phyloP scores from a whole-genome alignment of 75 land plant genomes.

The Sequoiadendron giganteum region DNA sequence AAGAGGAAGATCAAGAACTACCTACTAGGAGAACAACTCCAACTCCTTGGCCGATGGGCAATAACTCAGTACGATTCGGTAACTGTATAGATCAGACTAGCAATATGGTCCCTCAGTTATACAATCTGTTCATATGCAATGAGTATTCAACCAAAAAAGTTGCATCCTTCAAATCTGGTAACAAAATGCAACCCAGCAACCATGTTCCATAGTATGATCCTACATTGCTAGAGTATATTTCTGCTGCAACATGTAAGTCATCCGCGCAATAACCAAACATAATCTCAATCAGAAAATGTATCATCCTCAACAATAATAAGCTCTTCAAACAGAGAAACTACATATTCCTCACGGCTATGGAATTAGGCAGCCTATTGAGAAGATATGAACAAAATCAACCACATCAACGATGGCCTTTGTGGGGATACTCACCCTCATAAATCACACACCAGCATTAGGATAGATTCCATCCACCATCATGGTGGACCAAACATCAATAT shows the following conservation, averaged over 20 bases:
- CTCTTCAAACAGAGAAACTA: constrained; percentile 13
- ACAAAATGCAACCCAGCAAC: constrained; percentile 12
- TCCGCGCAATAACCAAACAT: background rate
- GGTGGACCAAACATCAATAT: constrained; percentile 3
- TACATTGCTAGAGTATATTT: constrained; percentile 2
- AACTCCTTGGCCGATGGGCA: background rate
- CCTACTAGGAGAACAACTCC: background rate
- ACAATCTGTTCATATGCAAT: constrained; percentile 7
- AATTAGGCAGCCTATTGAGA: background rate
- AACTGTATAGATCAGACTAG: background rate
- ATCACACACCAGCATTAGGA: constrained; percentile 8
- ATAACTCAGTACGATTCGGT: constrained; percentile 3
- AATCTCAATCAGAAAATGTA: background rate
- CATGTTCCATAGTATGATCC: background rate
- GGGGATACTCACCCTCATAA: constrained; percentile 3
- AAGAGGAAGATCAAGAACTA: constrained; percentile 6
- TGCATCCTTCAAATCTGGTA: constrained; percentile 6
- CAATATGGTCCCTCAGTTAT: background rate
- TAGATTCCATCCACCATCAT: constrained; percentile 10
- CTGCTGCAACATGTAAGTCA: constrained; percentile 7
- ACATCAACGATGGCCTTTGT: constrained; percentile 7
- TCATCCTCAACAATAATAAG: constrained; percentile 8
- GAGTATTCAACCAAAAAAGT: background rate
- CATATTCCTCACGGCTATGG: constrained; percentile 8
- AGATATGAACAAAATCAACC: constrained; percentile 1